Percentiles rank a stretch among this genome's conserved stretches.
Conservation (phyloP, 148 eudicot species). For the Rhododendron simsii region DNA sequence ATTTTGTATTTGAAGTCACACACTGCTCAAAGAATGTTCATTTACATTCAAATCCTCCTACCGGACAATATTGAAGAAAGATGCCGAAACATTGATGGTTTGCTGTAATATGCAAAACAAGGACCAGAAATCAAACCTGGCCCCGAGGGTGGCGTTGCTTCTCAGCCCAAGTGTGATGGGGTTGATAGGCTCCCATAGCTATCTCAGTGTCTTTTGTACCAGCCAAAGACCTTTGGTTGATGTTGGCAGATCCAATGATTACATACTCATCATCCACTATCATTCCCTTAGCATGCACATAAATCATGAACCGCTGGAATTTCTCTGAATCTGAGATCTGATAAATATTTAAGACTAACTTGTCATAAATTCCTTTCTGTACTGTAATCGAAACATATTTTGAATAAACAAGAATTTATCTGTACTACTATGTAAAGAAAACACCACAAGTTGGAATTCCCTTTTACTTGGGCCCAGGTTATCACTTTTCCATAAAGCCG, state of each 20-base stretch:
- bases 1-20: background rate
- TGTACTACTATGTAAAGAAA: background rate
- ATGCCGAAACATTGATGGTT: background rate
- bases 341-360: conserved; percentile 18
- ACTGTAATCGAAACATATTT: background rate
- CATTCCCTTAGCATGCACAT: conserved; percentile 55
- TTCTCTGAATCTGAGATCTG: conserved; percentile 31
- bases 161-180: conserved; percentile 29
- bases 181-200: conserved; percentile 55
- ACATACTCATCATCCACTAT: conserved; percentile 51
- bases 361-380: conserved; percentile 15
- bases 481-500: background rate
- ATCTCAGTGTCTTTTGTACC: conserved; percentile 46
- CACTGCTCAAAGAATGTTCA: background rate
- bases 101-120: background rate
- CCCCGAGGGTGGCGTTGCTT: conserved; percentile 22
- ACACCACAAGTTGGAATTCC: background rate
- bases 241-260: conserved; percentile 48
- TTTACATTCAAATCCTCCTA: background rate
- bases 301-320: conserved; percentile 44
- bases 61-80: background rate
- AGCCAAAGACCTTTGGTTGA: conserved; percentile 54
- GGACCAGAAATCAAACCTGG: conserved; percentile 11
- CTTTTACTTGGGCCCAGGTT: background rate
- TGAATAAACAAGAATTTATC: background rate